phyloP scores from a whole-genome alignment of 805 yeast genomes.

The Barnettozyma salicaria region DNA sequence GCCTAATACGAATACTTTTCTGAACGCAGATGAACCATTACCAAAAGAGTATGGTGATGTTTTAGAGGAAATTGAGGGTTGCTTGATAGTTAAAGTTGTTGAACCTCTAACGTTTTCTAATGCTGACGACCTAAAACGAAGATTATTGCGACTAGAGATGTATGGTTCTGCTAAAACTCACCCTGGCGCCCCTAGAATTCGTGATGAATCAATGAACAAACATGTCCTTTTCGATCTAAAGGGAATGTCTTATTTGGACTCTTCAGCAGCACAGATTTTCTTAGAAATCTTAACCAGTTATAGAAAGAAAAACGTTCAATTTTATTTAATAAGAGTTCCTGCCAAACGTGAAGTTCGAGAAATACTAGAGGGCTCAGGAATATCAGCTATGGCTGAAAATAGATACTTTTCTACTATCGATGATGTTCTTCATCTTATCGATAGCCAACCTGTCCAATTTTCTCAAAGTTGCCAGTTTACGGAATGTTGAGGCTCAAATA shows the following conservation, averaged over 20 bases:
- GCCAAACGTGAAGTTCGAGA: conserved; percentile 39
- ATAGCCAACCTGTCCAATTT: conserved; percentile 8
- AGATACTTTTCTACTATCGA: conserved; percentile 21
- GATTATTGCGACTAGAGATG: conserved; percentile 63
- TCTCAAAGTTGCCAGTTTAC: not conserved
- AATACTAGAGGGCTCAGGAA: conserved; percentile 52
- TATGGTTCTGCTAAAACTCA: conserved; percentile 73
- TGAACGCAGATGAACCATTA: conserved; percentile 63
- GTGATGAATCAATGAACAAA: conserved; percentile 41
- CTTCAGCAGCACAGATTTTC: conserved; percentile 72
- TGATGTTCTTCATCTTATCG: conserved; percentile 21
- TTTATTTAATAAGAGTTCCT: conserved; percentile 59
- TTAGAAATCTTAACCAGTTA: conserved; percentile 54
- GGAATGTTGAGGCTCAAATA: not conserved
- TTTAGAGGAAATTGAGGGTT: conserved; percentile 54
- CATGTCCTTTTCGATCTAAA: conserved; percentile 68
- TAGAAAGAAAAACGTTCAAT: conserved; percentile 45
- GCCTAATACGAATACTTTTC: conserved; percentile 53
- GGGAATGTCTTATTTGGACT: conserved; percentile 78
- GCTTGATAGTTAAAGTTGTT: conserved; percentile 73
- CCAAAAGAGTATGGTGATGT: conserved; percentile 26
- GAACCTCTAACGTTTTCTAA: conserved; percentile 89
- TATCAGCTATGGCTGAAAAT: conserved; percentile 32
- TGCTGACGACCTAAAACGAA: conserved; percentile 63
- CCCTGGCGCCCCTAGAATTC: conserved; percentile 60